Percentiles rank a stretch among this genome's conserved stretches.
Evolutionary conservation across 1,284 basidiomycete genomes (phyloP).

Genomic region (Xerocomus nothofagi): DNA sequence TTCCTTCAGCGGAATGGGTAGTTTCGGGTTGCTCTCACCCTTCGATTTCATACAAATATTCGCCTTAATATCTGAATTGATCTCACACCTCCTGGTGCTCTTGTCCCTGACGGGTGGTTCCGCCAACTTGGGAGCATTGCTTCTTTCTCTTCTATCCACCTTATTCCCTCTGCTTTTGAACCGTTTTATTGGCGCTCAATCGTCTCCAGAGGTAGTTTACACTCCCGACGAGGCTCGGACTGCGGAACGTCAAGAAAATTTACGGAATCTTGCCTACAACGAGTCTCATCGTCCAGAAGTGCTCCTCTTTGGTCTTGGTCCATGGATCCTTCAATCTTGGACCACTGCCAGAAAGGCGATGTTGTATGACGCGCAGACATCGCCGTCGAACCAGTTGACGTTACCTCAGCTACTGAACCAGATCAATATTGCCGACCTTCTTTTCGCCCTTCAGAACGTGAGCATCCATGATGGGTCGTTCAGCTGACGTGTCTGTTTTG

Average conservation of each 20-base stretch:
- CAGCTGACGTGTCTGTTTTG: constrained; percentile 9
- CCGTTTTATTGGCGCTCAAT: constrained; percentile 43
- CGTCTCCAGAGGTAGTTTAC: constrained; percentile 46
- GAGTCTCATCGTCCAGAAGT: constrained; percentile 73
- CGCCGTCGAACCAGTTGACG: constrained; percentile 41
- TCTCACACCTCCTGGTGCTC: constrained; percentile 67
- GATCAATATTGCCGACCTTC: constrained; percentile 60
- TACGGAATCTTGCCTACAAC: constrained; percentile 70
- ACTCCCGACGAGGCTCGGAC: constrained; percentile 56
- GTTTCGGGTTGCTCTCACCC: constrained; percentile 72
- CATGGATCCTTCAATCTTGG: constrained; percentile 81
- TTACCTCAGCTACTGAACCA: constrained; percentile 47
- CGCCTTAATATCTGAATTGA: constrained; percentile 65
- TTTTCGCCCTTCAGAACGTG: constrained; percentile 68
- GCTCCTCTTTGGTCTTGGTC: constrained; percentile 74
- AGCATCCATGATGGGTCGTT: constrained; percentile 26
- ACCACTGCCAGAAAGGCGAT: constrained; percentile 58
- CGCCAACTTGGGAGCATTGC: constrained; percentile 53
- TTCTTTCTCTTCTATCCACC: constrained; percentile 60
- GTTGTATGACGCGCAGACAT: constrained; percentile 52
- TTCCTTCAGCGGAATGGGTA: constrained; percentile 65
- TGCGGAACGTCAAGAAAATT: constrained; percentile 66
- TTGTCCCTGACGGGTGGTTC: constrained; percentile 62
- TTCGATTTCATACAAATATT: constrained; percentile 75
- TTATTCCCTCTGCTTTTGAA: constrained; percentile 55